Evolutionary conservation across 441 rosid species (phyloP).

Genomic region (Gossypium lobatum): DNA sequence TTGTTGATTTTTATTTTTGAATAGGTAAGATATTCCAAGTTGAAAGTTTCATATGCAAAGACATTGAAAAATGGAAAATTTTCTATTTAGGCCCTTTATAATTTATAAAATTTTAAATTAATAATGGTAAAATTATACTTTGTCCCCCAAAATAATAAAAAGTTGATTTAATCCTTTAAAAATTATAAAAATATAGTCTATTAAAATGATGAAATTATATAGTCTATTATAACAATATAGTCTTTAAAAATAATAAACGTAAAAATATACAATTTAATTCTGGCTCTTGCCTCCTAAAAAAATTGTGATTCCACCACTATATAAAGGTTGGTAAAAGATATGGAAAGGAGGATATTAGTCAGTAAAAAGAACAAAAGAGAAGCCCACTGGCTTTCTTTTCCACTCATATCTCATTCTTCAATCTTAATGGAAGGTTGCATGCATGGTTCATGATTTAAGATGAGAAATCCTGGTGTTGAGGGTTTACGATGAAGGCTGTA

Average conservation of each 20-base stretch:
- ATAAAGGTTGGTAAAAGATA: neutral
- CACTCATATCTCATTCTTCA: neutral
- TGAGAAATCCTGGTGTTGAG: neutral
- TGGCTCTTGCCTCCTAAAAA: accelerated
- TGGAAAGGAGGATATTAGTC: neutral
- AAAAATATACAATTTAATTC: too few species aligned
- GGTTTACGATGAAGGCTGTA: neutral
- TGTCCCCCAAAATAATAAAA: too few species aligned
- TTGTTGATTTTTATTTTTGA: neutral
- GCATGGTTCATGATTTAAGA: neutral
- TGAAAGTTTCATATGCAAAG: too few species aligned
- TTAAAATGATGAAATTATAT: too few species aligned
- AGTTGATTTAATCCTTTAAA: too few species aligned
- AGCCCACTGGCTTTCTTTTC: neutral
- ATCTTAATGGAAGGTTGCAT: neutral
- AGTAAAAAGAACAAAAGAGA: neutral
- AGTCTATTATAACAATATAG: too few species aligned
- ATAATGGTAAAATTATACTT: too few species aligned
- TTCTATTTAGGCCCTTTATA: too few species aligned
- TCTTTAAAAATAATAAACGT: too few species aligned
- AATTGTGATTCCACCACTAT: accelerated
- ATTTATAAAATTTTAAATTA: too few species aligned
- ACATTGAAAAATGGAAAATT: too few species aligned
- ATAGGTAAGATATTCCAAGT: neutral
- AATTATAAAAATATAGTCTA: too few species aligned